Evolutionary conservation across 495 filamentous ascomycete genomes (phyloP), one percentile per base, ranked within the genome.

Genomic region (Cudoniella acicularis): DNA sequence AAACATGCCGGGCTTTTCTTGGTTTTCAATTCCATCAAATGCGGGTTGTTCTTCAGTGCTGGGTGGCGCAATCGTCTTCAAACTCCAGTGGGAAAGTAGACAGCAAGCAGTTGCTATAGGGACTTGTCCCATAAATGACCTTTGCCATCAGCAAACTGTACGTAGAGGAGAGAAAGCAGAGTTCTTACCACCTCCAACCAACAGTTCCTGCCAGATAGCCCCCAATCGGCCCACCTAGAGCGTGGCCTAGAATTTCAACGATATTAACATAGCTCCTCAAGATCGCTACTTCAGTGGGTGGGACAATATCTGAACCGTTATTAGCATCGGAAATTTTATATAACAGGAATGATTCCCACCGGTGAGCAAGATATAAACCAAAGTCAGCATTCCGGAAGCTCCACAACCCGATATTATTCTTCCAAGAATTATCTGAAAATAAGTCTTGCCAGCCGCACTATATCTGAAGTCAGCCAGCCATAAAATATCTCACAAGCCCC

Each of bases 231-330:
- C 86, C 86, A 10, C 87, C 86, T 13, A 83, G 56, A 50, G 78
- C 81, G 13, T 85, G 79, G 16, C 86, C 86, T 9, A 82, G 72
- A 0, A 84, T 87, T 62, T 80, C 79, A 6, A 82, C 74, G 6
- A 88, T 75, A 59, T 88, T 88, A 43, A 88, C 74, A 63, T 86
- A 87, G 10, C 83, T 79, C 52, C 84, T 77, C 82, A 84, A 87
- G 11, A 76, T 72, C 6, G 84, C 87, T 0, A 88, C 75, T 10
- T 89, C 83, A 20, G 83, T 75, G 18, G 81, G 70, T 10, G 83
- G 82, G 1, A 86, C 78, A 11, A 87, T 73, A 59, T 89, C 86
- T 79, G 52, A 43, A 4, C 18, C 13, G 13, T 6, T 4, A 36
- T 36, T 13, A 36, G 30, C 6, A 6, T 36, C 13, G 8, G 3